These are phyloP conservation scores for Sequoia sempervirens DNA, from an alignment of 75 land plant genomes.

Conservation along the genomic window DNA sequence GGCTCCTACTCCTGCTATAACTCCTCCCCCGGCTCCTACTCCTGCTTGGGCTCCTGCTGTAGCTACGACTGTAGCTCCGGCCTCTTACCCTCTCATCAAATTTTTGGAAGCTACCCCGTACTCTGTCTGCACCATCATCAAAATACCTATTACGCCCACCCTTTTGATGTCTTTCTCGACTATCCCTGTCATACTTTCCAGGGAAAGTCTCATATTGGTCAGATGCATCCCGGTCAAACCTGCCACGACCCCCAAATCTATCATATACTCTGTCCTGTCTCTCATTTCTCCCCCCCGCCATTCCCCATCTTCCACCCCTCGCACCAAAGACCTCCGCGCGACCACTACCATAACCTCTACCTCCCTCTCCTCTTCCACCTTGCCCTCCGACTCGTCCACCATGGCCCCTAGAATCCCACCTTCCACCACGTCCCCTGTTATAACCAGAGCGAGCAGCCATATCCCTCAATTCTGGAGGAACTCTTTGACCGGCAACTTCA, in stretches of 20 bases:
- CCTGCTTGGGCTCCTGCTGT: conserved; percentile 45
- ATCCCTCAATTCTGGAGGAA: conserved; percentile 78
- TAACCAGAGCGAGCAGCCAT: conserved; percentile 55
- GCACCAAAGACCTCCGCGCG: conserved; percentile 37
- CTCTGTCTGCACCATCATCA: conserved; percentile 46
- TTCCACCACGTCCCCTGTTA: conserved; percentile 35
- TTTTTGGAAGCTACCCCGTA: conserved; percentile 36
- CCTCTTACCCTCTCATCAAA: conserved; percentile 44
- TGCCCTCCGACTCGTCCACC: conserved; percentile 46
- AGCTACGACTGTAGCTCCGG: conserved; percentile 34
- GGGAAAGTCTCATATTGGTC: conserved; percentile 20
- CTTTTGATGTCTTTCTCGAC: conserved; percentile 47
- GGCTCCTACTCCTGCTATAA: conserved; percentile 50
- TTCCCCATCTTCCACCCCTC: conserved; percentile 36
- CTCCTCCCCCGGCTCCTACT: conserved; percentile 53
- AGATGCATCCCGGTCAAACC: conserved; percentile 19
- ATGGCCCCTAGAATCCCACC: conserved; percentile 37
- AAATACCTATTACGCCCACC: conserved; percentile 36
- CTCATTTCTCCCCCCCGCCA: conserved; percentile 30
- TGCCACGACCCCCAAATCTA: conserved; percentile 39
- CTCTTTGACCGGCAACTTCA: conserved; percentile 85
- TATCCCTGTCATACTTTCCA: conserved; percentile 21
- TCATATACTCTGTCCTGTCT: conserved; percentile 29
- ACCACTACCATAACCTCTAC: conserved; percentile 38
- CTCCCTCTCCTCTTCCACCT: conserved; percentile 44